Evolutionary conservation across 306 rosid species (phyloP).

Genomic region (Corylus americana): DNA sequence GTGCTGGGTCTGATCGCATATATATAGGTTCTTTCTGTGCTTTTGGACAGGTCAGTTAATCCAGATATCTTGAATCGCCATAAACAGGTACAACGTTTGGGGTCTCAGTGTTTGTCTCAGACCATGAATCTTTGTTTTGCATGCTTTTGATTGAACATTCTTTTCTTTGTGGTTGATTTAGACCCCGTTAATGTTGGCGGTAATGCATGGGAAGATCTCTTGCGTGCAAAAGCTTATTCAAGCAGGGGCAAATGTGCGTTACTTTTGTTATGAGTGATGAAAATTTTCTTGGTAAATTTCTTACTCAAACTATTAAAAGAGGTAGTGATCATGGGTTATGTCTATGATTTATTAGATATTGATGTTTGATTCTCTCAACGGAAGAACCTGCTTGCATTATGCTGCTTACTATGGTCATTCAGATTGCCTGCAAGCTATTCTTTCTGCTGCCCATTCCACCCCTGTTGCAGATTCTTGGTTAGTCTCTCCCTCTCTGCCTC

Average conservation of each 20-base stretch:
- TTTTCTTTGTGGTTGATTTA: conserved; percentile 27
- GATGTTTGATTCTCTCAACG: conserved; percentile 76
- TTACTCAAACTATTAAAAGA: neutral
- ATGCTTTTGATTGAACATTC: conserved; percentile 3
- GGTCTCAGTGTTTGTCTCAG: neutral
- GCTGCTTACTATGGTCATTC: conserved; percentile 80
- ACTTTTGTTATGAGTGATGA: conserved; percentile 11
- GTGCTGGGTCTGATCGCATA: conserved; percentile 26
- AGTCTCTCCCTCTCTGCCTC: conserved; percentile 9
- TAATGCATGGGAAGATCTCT: conserved; percentile 69
- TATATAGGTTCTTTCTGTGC: conserved; percentile 62
- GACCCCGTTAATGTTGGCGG: conserved; percentile 93
- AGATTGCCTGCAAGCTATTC: conserved; percentile 76
- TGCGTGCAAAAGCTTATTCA: conserved; percentile 67
- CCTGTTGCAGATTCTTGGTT: conserved; percentile 82
- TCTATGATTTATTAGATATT: conserved; percentile 53
- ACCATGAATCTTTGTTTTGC: neutral
- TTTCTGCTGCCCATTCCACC: conserved; percentile 71
- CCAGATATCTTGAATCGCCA: conserved; percentile 69
- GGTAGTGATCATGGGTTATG: conserved; percentile 18
- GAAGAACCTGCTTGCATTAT: conserved; percentile 86
- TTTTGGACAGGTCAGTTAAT: conserved; percentile 55
- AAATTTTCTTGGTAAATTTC: conserved; percentile 15
- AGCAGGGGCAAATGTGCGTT: conserved; percentile 86
- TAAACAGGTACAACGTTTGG: conserved; percentile 53